Base-by-base conservation (phyloP, 768 basidiomycete genomes). In the Baorangia bicolor region DNA sequence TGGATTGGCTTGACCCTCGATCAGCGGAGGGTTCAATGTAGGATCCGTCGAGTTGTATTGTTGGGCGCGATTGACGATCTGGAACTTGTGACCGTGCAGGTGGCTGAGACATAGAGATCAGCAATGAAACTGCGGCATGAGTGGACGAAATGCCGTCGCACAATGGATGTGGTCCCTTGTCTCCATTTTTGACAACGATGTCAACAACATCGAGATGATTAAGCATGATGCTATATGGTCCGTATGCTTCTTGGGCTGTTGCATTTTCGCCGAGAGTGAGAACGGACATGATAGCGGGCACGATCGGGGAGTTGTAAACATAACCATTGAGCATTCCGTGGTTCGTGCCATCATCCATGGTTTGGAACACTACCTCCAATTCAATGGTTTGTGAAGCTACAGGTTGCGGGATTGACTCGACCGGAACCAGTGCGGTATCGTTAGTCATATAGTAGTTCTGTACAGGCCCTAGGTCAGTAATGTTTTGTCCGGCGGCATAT, bases 41-140 rank as follows among this genome's bases (percentile, higher is more conserved):
- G 90, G 81, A 71, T 98, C 90, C 63, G 80, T 73, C 1, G 88
- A 87, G 0, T 83, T 83, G 62, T 85, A 92, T 67, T 95, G 81
- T 51, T 77, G 61, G 2, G 84, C 80, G 51, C 88, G 86, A 53
- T 83, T 78, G 21, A 96, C 85, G 58, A 98, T 81, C 75, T 90
- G 87, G 74, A 86, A 81, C 64, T 87, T 86, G 76, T 96, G 92
- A 0, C 94, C 94, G 71, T 96, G 94, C 51, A 95, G 71, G 70
- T 97, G 94, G 83, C 93, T 94, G 49, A 58, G 40, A 39, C 18
- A n/a, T 2, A 2, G 28, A 23, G 4, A 55, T 62, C 34, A 43
- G 33, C 45, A 52, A 33, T 23, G 30, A 45, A 14, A 33, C 5
- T 8, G 38, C 14, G 16, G 55, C 14, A 53, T 34, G n/a, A 1